Conservation (phyloP, 345 rosid genomes). For the Salix arbutifolia region DNA sequence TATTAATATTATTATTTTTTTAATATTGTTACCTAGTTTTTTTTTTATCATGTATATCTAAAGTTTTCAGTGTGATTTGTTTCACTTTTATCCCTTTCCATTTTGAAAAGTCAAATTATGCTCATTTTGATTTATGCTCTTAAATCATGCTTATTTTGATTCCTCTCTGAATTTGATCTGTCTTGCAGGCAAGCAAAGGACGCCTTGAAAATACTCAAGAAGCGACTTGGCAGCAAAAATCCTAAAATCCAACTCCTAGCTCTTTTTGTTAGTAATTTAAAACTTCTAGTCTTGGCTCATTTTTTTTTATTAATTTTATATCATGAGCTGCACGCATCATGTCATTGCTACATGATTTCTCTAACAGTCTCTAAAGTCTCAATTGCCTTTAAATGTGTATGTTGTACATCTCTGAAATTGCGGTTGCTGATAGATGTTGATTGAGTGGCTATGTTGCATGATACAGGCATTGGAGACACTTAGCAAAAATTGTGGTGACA, state of each 20-base stretch:
- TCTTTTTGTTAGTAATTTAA: constrained; percentile 62
- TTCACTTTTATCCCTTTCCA: background rate
- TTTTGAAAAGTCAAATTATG: background rate
- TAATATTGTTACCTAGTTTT: too few relatives aligned
- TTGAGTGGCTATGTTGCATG: background rate
- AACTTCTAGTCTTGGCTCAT: constrained; percentile 1
- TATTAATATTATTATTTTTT: too few relatives aligned
- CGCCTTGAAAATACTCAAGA: constrained; percentile 84
- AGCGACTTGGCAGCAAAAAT: constrained; percentile 77
- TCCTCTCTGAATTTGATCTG: constrained; percentile 9
- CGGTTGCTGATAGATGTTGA: background rate
- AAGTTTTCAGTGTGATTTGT: background rate
- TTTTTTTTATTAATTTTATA: background rate
- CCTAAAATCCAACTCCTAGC: constrained; percentile 87
- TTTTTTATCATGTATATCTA: background rate
- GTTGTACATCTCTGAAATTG: background rate
- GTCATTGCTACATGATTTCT: background rate
- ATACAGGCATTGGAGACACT: constrained; percentile 84
- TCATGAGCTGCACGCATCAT: background rate
- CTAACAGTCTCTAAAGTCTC: background rate
- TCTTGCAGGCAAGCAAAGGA: constrained; percentile 80
- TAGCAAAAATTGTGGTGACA: constrained; percentile 92
- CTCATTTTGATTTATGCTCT: background rate
- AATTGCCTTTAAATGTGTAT: background rate
- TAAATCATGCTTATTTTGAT: background rate